phyloP scores from a whole-genome alignment of 176 grass and related monocot species.

The Rhipidocladum racemiflorum region DNA sequence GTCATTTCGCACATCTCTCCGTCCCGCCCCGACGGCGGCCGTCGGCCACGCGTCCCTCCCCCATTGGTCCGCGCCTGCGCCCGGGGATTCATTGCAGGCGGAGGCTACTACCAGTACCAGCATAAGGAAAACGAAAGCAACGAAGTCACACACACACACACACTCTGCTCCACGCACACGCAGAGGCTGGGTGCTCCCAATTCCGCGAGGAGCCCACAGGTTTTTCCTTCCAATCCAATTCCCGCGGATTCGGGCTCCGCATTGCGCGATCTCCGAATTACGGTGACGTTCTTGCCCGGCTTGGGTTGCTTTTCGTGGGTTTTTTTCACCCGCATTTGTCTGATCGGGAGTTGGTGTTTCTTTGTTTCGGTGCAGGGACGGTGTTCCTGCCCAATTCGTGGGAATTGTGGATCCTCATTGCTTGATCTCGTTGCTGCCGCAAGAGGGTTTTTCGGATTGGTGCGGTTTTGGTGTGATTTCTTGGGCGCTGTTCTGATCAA shows the following conservation, averaged over 20 bases:
- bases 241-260: background rate
- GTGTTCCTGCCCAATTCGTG: background rate
- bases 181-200: background rate
- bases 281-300: background rate
- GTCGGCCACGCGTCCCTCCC: conserved; percentile 16
- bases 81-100: conserved; percentile 40
- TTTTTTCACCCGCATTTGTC: background rate
- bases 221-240: conserved; percentile 5
- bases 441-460: background rate
- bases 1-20: conserved; percentile 24
- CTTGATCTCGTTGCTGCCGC: background rate
- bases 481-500: background rate
- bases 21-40: background rate
- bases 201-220: background rate
- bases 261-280: conserved; percentile 1
- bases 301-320: background rate
- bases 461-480: background rate
- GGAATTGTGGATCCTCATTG: background rate
- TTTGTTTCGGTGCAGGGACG: background rate
- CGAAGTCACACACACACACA: conserved; percentile 1
- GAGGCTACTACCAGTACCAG: conserved; percentile 18
- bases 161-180: conserved; percentile 17
- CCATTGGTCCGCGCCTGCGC: conserved; percentile 12
- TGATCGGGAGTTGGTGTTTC: conserved; percentile 14
- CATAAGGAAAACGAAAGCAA: conserved; percentile 37